Evolutionary conservation across 2,329 filamentous ascomycete species (phyloP).

Genomic region (Hypoxylon sp.): DNA sequence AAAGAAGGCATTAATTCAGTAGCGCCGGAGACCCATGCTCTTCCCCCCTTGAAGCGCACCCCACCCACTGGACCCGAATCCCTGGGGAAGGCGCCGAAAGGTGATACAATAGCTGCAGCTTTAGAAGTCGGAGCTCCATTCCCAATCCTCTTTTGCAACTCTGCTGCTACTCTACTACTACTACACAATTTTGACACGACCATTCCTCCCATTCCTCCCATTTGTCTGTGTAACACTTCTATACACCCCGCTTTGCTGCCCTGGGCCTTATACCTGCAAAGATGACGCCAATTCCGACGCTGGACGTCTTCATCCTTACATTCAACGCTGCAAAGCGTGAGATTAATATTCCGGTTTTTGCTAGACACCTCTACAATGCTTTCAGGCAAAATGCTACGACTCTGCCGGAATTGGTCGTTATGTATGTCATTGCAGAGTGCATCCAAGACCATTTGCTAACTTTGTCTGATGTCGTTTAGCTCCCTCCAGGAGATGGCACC

Average conservation of each 20-base stretch:
- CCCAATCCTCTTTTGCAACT: conserved; percentile 13
- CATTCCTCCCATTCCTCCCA: conserved; percentile 16
- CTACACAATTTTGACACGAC: neutral
- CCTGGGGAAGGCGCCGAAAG: conserved; percentile 12
- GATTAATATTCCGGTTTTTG: conserved; percentile 79
- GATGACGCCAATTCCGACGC: conserved; percentile 62
- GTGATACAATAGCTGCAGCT: conserved; percentile 20
- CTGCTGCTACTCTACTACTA: conserved; percentile 1
- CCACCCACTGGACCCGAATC: conserved; percentile 9
- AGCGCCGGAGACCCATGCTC: neutral
- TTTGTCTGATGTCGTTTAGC: conserved; percentile 55
- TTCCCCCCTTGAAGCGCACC: neutral
- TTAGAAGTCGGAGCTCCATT: conserved; percentile 1
- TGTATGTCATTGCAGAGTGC: conserved; percentile 63
- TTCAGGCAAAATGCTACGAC: conserved; percentile 65
- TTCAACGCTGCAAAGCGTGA: conserved; percentile 88
- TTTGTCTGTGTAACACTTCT: neutral
- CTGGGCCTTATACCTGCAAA: conserved; percentile 44
- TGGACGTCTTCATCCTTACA: conserved; percentile 84
- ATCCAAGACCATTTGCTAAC: conserved; percentile 24
- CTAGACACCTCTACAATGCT: conserved; percentile 75
- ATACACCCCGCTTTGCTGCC: neutral
- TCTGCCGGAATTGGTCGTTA: conserved; percentile 69
- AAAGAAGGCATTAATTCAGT: conserved; percentile 1
- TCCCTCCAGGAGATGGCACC: conserved; percentile 95